A percentile compares a stretch with the other conserved stretches of the same genome.
These are phyloP conservation scores for Botrytis fabae DNA, from an alignment of 2,329 filamentous ascomycete genomes.

Conservation along the genomic window DNA sequence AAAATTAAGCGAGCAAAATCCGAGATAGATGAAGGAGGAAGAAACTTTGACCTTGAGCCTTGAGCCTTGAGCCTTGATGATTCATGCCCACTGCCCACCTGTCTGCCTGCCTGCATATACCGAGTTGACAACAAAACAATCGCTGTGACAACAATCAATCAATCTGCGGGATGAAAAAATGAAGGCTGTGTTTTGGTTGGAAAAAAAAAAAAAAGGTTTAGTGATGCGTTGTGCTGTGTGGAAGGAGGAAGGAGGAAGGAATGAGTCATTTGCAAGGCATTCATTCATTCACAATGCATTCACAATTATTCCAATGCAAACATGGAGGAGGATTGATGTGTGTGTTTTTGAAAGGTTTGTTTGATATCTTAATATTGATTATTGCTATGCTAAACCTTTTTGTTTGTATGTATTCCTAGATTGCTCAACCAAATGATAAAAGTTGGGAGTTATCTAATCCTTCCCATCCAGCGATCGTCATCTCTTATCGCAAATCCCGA, in stretches of 20 bases:
- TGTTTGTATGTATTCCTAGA: not conserved
- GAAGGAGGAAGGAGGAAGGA: not conserved
- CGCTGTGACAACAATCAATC: not conserved
- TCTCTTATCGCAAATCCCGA: conserved; percentile 1
- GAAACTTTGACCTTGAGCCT: no score
- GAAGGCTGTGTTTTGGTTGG: not conserved
- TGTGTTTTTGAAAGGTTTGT: not conserved
- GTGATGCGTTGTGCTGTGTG: not conserved
- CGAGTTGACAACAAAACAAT: conserved; percentile 1
- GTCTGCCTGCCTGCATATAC: not conserved
- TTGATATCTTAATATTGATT: not conserved
- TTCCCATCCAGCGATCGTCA: not conserved
- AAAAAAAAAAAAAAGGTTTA: no score
- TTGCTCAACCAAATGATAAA: conserved; percentile 7
- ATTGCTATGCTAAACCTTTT: not conserved
- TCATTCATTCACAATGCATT: not conserved
- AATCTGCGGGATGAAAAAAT: not conserved
- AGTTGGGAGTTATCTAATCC: conserved; percentile 8
- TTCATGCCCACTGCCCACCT: no score
- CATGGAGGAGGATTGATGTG: not conserved
- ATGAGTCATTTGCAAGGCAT: not conserved
- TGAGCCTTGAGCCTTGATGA: no score
- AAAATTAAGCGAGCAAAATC: not conserved
- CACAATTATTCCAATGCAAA: not conserved
- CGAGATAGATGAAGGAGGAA: not conserved